A percentile compares a stretch with the other conserved stretches of the same genome.
phyloP scores from a whole-genome alignment of 2,329 filamentous ascomycete species.

The Xylariaceae sp. region DNA sequence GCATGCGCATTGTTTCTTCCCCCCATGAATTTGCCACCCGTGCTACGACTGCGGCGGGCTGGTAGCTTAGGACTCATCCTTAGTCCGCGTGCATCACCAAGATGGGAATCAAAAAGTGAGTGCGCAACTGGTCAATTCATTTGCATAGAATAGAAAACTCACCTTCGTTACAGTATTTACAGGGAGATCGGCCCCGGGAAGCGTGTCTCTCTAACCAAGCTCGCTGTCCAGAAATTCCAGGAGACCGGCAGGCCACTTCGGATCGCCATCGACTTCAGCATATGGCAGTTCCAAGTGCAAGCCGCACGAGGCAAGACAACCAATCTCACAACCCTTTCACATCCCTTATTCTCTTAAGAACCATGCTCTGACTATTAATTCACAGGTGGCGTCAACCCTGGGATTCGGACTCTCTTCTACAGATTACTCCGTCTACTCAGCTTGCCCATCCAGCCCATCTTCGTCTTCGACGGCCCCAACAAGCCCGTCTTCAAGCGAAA shows the following conservation, averaged over 20 bases:
- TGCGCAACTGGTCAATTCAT: background rate
- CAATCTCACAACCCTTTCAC: background rate
- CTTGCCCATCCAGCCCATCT: slow-evolving; percentile 77
- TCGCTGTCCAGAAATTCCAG: slow-evolving; percentile 73
- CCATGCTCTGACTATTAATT: background rate
- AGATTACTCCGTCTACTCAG: slow-evolving; percentile 72
- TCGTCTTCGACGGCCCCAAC: slow-evolving; percentile 83
- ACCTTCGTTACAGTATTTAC: slow-evolving; percentile 62
- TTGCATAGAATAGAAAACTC: background rate
- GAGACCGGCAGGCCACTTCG: slow-evolving; percentile 67
- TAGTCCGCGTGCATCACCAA: slow-evolving; percentile 14
- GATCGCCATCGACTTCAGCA: slow-evolving; percentile 88
- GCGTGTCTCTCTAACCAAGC: slow-evolving; percentile 73
- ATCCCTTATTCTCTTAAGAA: background rate
- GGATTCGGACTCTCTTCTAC: slow-evolving; percentile 87
- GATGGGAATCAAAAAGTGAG: slow-evolving; percentile 65
- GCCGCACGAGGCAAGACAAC: slow-evolving; percentile 57
- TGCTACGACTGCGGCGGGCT: background rate
- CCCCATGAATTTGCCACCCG: slow-evolving; percentile 10
- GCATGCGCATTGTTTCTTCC: background rate
- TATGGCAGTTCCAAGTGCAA: slow-evolving; percentile 95
- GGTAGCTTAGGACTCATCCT: slow-evolving; percentile 3
- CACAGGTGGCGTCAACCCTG: slow-evolving; percentile 73
- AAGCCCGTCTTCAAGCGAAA: slow-evolving; percentile 87
- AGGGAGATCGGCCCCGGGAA: slow-evolving; percentile 79